These are phyloP conservation scores for Amanita rimosa DNA, from an alignment of 768 basidiomycete species.

Conservation along the genomic window DNA sequence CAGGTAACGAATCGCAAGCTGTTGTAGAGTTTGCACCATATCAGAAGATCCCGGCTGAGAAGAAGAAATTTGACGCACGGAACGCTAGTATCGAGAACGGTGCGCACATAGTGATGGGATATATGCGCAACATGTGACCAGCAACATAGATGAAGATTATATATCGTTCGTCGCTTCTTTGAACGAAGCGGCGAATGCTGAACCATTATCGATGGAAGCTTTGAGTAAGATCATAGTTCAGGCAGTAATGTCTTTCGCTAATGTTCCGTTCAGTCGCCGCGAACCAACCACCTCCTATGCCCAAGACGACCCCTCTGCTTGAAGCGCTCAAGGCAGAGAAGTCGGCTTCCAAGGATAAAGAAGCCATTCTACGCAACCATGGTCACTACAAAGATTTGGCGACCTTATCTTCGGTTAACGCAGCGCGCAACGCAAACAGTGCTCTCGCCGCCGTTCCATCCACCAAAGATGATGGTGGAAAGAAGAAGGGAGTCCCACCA, in stretches of 20 bases:
- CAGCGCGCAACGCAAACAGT: slow-evolving; percentile 9
- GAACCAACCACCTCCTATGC: slow-evolving; percentile 43
- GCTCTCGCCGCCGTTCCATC: not conserved
- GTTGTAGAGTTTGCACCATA: slow-evolving; percentile 93
- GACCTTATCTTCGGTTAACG: slow-evolving; percentile 12
- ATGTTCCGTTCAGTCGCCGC: slow-evolving; percentile 42
- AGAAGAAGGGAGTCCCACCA: slow-evolving; percentile 17
- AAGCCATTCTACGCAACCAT: slow-evolving; percentile 60
- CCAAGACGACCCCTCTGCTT: slow-evolving; percentile 84
- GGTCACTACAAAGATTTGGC: slow-evolving; percentile 54
- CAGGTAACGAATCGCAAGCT: slow-evolving; percentile 81
- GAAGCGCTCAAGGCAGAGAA: slow-evolving; percentile 88
- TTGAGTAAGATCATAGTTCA: slow-evolving; percentile 31
- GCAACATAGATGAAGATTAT: slow-evolving; percentile 62
- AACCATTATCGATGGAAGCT: slow-evolving; percentile 53
- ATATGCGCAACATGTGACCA: not conserved
- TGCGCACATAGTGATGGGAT: slow-evolving; percentile 16
- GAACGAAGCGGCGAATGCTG: slow-evolving; percentile 34
- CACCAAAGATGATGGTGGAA: slow-evolving; percentile 9
- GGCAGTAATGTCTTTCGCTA: not conserved
- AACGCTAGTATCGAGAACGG: slow-evolving; percentile 89
- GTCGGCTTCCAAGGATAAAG: slow-evolving; percentile 59
- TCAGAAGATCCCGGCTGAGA: slow-evolving; percentile 72
- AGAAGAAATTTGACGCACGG: slow-evolving; percentile 66
- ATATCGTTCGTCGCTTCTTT: slow-evolving; percentile 73